Conservation (phyloP, 2,329 filamentous ascomycete genomes). For the Aspergillus neoniger region DNA sequence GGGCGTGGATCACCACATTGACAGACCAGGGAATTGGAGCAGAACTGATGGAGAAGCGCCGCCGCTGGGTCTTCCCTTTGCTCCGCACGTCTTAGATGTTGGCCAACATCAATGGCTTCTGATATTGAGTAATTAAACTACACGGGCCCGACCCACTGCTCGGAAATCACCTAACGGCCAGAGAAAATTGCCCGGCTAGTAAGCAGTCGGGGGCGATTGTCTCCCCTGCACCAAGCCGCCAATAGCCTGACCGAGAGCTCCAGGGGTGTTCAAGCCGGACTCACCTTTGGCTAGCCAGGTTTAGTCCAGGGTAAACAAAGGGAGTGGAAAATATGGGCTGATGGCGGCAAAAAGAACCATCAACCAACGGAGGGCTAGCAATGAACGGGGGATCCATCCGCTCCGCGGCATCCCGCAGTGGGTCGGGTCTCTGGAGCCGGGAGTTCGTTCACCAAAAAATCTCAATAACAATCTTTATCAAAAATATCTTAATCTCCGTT, state of each 20-base stretch:
- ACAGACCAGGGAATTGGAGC: background rate
- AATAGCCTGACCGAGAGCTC: background rate
- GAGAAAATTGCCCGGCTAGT: background rate
- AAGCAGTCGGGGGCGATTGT: background rate
- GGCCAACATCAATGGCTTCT: background rate
- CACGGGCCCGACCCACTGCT: slow-evolving; percentile 2
- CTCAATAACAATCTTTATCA: background rate
- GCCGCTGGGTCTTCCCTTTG: background rate
- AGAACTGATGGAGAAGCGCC: background rate
- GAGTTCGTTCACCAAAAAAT: background rate
- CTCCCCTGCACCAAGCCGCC: background rate
- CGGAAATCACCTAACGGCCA: background rate
- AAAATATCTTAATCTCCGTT: background rate
- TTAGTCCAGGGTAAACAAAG: background rate
- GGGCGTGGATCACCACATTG: slow-evolving; percentile 16
- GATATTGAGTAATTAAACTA: slow-evolving; percentile 12
- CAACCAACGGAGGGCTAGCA: background rate
- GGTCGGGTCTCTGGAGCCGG: background rate
- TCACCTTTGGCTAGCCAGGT: background rate
- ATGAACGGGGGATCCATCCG: background rate
- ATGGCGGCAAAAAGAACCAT: background rate
- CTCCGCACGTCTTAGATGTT: background rate
- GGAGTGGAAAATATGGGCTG: background rate
- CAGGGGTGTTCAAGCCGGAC: background rate
- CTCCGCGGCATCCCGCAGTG: background rate